phyloP scores from a whole-genome alignment of 2,329 filamentous ascomycete species.

The Lomentospora prolificans region DNA sequence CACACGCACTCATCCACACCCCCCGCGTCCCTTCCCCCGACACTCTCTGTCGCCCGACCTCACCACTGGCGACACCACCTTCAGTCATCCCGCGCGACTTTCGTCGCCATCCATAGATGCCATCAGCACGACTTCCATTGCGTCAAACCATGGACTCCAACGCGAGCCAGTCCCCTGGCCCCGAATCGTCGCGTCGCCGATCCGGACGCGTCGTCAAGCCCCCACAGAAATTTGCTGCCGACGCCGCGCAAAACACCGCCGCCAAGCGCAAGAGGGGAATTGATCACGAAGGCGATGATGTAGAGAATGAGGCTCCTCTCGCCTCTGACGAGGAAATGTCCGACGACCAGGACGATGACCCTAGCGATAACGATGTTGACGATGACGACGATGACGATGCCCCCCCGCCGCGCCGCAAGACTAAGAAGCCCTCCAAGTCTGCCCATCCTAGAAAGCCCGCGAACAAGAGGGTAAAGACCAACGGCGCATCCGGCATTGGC shows the following conservation, averaged over 20 bases:
- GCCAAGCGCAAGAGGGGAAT: conserved; percentile 50
- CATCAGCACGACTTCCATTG: conserved; percentile 1
- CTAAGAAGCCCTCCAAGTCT: conserved; percentile 23
- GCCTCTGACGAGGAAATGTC: conserved; percentile 33
- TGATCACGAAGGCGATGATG: conserved; percentile 35
- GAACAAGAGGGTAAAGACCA: conserved; percentile 54
- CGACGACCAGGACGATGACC: conserved; percentile 29
- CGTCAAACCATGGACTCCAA: conserved; percentile 41
- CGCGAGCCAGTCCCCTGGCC: conserved; percentile 41
- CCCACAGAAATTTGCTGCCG: conserved; percentile 50
- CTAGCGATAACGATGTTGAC: conserved; percentile 21
- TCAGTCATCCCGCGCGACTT: not conserved
- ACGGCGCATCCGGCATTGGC: conserved; percentile 27
- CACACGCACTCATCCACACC: not conserved
- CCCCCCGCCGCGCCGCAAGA: conserved; percentile 24
- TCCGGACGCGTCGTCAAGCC: conserved; percentile 58
- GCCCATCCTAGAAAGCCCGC: conserved; percentile 44
- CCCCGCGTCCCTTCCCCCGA: not conserved
- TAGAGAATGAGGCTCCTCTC: conserved; percentile 33
- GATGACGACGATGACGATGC: conserved; percentile 35
- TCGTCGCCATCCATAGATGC: conserved; percentile 4
- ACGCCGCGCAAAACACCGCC: conserved; percentile 28
- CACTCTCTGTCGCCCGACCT: not conserved
- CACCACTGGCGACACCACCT: not conserved
- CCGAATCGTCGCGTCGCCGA: conserved; percentile 49